These are phyloP conservation scores for Dissophora ornata DNA, from an alignment of 192 early-diverging fungal genomes.

Conservation along the genomic window DNA sequence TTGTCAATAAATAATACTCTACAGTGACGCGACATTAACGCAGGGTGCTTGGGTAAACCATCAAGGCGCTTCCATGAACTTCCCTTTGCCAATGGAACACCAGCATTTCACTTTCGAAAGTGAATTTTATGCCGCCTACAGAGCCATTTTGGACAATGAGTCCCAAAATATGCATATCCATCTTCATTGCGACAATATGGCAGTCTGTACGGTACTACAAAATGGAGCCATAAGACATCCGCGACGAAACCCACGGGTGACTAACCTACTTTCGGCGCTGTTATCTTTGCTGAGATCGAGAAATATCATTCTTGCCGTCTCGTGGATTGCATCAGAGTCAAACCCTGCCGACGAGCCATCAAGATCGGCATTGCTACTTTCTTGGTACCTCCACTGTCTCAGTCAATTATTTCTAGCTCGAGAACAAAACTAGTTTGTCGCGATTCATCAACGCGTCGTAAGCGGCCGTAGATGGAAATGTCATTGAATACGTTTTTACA, in stretches of 20 bases:
- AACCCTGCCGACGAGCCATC: constrained; percentile 18
- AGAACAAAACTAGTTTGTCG: no score
- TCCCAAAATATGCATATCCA: neutral
- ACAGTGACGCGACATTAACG: neutral
- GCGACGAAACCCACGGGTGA: neutral
- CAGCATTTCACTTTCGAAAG: neutral
- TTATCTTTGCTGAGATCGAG: constrained; percentile 9
- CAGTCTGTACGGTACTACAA: constrained; percentile 1
- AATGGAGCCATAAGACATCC: neutral
- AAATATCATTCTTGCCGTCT: constrained; percentile 1
- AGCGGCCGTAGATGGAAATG: no score
- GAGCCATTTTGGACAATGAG: constrained; percentile 12
- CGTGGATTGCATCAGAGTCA: constrained; percentile 2
- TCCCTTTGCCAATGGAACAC: neutral
- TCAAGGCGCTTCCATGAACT: constrained; percentile 1
- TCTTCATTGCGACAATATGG: neutral
- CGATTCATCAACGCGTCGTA: no score
- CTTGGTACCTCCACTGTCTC: no score
- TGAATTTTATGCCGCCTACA: constrained; percentile 10
- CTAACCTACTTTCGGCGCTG: neutral
- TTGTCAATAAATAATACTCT: no score
- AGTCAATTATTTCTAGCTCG: no score
- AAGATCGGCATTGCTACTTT: neutral
- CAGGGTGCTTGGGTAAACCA: constrained; percentile 11
- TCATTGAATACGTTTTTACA: no score